Conservation (phyloP, 768 basidiomycete species). For the Russula sp. region DNA sequence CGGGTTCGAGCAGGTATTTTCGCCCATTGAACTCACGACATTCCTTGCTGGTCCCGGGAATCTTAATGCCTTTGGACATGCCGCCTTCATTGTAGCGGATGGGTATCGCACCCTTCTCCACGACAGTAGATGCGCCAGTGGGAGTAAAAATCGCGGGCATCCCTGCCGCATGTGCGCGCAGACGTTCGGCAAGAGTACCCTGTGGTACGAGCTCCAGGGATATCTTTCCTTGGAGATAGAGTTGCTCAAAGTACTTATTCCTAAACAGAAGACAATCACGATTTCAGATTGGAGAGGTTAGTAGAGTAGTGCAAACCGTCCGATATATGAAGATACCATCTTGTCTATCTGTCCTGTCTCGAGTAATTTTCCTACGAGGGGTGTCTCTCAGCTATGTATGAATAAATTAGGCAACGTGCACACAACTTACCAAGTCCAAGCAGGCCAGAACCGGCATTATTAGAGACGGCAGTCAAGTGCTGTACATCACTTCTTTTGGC, state of each 20-base stretch:
- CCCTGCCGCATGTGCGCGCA: conserved; percentile 84
- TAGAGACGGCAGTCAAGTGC: conserved; percentile 76
- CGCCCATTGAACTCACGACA: conserved; percentile 69
- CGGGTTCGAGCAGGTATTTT: conserved; percentile 73
- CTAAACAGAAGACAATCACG: conserved; percentile 31
- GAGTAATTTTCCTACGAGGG: conserved; percentile 56
- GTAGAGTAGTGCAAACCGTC: conserved; percentile 44
- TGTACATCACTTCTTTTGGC: conserved; percentile 65
- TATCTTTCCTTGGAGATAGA: conserved; percentile 75
- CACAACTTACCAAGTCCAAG: conserved; percentile 54
- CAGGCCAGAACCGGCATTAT: conserved; percentile 73
- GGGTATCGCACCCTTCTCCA: conserved; percentile 74
- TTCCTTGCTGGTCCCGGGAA: conserved; percentile 73
- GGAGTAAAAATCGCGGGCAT: conserved; percentile 94
- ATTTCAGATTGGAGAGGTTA: neutral
- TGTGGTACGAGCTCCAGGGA: conserved; percentile 87
- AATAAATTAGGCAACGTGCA: neutral
- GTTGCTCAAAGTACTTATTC: conserved; percentile 78
- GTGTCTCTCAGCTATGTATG: neutral
- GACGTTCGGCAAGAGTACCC: conserved; percentile 81
- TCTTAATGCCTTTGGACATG: conserved; percentile 57
- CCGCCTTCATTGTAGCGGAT: conserved; percentile 73
- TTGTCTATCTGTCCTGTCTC: conserved; percentile 70
- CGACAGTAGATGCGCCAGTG: conserved; percentile 78
- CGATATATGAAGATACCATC: conserved; percentile 86